Evolutionary conservation across 768 basidiomycete genomes (phyloP).

Genomic region (Mycena alexandri): DNA sequence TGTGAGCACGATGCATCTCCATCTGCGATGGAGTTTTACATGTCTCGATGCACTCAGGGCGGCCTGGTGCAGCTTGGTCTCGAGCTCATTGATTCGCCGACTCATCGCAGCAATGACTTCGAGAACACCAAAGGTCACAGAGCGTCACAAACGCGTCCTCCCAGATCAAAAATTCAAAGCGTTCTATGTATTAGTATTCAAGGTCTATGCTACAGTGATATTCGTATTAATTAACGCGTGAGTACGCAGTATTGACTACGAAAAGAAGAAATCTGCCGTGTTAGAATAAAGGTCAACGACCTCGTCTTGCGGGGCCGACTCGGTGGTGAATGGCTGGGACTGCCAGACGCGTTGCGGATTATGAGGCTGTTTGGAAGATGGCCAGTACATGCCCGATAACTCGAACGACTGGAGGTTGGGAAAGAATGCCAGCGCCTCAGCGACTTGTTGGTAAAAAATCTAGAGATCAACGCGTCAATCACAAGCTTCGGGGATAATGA

Average conservation of each 20-base stretch:
- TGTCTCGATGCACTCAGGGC: conserved; percentile 63
- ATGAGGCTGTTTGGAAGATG: conserved; percentile 61
- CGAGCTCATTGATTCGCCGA: conserved; percentile 71
- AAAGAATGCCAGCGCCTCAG: conserved; percentile 68
- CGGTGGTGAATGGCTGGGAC: conserved; percentile 56
- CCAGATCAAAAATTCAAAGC: neutral
- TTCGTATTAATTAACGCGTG: conserved; percentile 25
- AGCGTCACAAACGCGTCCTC: conserved; percentile 15
- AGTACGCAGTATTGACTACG: conserved; percentile 10
- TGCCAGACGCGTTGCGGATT: conserved; percentile 66
- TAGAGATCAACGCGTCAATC: conserved; percentile 44
- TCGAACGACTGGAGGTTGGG: conserved; percentile 76
- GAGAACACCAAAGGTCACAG: conserved; percentile 17
- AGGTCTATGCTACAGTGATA: conserved; percentile 17
- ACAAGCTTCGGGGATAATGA: conserved; percentile 33
- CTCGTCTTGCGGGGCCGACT: conserved; percentile 11
- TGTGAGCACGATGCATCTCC: neutral
- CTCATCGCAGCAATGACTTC: conserved; percentile 59
- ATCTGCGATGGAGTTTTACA: conserved; percentile 44
- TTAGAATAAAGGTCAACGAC: conserved; percentile 29
- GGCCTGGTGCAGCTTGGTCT: conserved; percentile 73
- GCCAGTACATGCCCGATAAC: conserved; percentile 83
- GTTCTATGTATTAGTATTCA: conserved; percentile 22
- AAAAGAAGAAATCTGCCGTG: conserved; percentile 31
- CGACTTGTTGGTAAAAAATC: conserved; percentile 75